These are phyloP conservation scores for Penicillium lagena DNA, from an alignment of 495 filamentous ascomycete species.

Conservation along the genomic window DNA sequence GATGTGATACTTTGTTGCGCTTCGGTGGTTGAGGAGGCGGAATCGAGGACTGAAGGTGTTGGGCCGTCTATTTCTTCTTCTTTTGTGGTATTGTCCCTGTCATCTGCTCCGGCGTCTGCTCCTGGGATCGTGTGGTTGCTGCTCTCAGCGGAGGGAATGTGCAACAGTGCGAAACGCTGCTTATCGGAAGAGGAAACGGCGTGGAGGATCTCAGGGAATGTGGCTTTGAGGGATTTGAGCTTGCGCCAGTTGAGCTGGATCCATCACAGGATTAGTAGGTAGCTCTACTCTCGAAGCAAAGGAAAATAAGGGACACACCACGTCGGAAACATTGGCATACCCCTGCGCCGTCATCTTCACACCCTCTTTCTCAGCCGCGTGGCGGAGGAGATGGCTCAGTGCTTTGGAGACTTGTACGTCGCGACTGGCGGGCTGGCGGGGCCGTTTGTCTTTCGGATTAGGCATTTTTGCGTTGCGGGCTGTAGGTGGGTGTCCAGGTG, in stretches of 20 bases:
- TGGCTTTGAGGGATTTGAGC: conserved; percentile 60
- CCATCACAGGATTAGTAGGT: too few relatives aligned
- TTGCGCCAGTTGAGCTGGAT: conserved; percentile 62
- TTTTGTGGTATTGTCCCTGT: neutral
- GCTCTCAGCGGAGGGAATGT: conserved; percentile 24
- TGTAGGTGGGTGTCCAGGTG: too few relatives aligned
- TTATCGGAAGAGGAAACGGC: conserved; percentile 77
- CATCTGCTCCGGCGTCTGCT: too few relatives aligned
- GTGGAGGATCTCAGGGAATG: conserved; percentile 65
- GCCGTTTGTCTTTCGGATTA: conserved; percentile 8
- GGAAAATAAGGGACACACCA: conserved; percentile 48
- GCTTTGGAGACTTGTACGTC: conserved; percentile 73
- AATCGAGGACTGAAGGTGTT: conserved; percentile 6
- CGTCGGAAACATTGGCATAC: conserved; percentile 68
- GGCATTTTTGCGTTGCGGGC: neutral
- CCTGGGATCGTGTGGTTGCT: conserved; percentile 10
- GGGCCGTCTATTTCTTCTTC: neutral
- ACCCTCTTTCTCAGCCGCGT: conserved; percentile 75
- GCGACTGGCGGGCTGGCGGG: conserved; percentile 28
- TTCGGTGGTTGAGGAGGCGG: conserved; percentile 13
- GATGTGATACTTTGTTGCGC: conserved; percentile 20
- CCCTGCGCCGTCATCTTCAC: conserved; percentile 71
- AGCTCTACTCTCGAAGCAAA: neutral
- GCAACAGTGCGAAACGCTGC: conserved; percentile 71
- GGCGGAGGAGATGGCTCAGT: conserved; percentile 70